Conservation (phyloP, 139 green algal species). For the Ettlia oleoabundans region DNA sequence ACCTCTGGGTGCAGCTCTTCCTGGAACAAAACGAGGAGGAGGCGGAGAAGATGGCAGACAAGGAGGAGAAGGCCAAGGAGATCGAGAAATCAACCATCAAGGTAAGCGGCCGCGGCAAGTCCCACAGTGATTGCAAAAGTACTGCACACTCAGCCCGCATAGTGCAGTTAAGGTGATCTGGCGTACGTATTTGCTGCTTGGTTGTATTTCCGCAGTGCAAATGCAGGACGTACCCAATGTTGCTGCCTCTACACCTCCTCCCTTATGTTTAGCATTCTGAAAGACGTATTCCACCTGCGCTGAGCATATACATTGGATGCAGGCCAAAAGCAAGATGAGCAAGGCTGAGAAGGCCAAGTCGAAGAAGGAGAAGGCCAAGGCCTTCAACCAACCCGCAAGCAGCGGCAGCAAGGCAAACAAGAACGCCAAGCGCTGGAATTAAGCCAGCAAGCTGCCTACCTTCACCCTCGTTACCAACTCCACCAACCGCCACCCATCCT, state of each 20-base stretch:
- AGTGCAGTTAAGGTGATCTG: neutral
- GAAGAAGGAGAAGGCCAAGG: conserved; percentile 89
- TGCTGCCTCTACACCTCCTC: too few relatives aligned
- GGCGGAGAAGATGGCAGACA: conserved; percentile 67
- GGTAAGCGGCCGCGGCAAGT: neutral
- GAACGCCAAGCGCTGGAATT: conserved; percentile 79
- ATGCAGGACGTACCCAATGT: neutral
- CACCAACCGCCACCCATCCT: too few relatives aligned
- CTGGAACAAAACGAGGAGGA: conserved; percentile 83
- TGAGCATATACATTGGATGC: neutral
- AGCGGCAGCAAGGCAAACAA: conserved; percentile 59
- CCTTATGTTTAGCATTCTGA: too few relatives aligned
- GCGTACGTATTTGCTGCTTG: neutral
- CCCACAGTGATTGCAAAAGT: neutral
- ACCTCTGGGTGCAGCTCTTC: conserved; percentile 58
- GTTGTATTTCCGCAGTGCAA: neutral
- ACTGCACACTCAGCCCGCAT: too few relatives aligned
- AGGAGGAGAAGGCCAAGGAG: conserved; percentile 70
- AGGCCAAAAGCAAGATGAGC: conserved; percentile 92
- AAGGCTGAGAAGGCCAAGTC: conserved; percentile 86
- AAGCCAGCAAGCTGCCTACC: too few relatives aligned
- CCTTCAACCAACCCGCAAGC: conserved; percentile 52
- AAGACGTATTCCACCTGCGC: too few relatives aligned
- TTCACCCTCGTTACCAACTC: too few relatives aligned
- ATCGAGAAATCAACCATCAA: conserved; percentile 82